Base-by-base conservation (phyloP, 306 rosid species). In the Spatholobus suberectus region DNA sequence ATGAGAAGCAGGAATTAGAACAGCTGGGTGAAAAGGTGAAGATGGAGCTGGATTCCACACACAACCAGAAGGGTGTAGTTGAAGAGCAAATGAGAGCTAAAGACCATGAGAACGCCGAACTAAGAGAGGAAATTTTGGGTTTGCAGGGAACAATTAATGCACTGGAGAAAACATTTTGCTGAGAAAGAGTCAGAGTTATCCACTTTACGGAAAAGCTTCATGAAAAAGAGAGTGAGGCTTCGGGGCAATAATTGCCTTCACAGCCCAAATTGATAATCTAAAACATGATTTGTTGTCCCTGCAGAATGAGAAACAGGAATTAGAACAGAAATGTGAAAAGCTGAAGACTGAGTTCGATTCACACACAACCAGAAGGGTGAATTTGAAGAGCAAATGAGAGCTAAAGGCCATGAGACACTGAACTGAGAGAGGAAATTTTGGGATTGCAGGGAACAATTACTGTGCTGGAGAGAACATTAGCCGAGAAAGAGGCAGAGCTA, bases 231-330 rank as follows among this genome's bases (percentile, higher is more conserved):
- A 38, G 43, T 38, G 88, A 75, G 54, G 66, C 77, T 34, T 78
- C 81, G 23, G 70, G 81, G 41, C 87, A 84, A 66, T 32, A 34
- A 21, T 12, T 44, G 43, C 75, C 62, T 79, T 41, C 6, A 65
- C 32, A 20, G 81, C 40, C 8, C 89, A 89, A 87, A 80, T 87
- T 62, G 81, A 85, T 70, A 81, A 87, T 81, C 88, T 89, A 73
- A 81, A 52, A 78, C 29, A 68, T 44, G 91, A 92, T 32, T 26
- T 89, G 63, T 85, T 51, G 51, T 89, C 90, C 68, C 47, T 90
- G 87, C 91, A 88, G 88, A 86, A 88, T 82, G 89, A 88, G 83
- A 75, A 72, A 49, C 71, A 63, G 14, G 84, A 86, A 43, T 65
- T 77, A 41, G 70, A 54, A n/a, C 78, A 82, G 26, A 80, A 29